These are phyloP conservation scores for Sclerotinia glacialis DNA, from an alignment of 2,329 filamentous ascomycete species.

Conservation along the genomic window DNA sequence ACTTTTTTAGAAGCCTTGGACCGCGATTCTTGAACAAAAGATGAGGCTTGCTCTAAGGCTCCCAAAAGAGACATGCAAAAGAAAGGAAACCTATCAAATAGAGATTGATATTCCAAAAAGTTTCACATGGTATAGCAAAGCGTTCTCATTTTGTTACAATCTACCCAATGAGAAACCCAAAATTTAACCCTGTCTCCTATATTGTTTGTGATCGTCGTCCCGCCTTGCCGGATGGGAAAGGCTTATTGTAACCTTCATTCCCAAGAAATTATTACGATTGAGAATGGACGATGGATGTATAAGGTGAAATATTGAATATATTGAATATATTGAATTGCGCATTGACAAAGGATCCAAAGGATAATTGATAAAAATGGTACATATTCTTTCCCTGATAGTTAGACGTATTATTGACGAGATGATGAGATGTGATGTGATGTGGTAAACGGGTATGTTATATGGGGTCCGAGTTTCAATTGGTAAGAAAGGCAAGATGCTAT, in stretches of 20 bases:
- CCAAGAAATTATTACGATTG: background rate
- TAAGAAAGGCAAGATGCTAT: background rate
- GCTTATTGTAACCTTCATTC: constrained; percentile 13
- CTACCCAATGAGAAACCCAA: background rate
- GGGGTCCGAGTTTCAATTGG: constrained; percentile 4
- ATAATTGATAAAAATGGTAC: constrained; percentile 7
- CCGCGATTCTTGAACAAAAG: background rate
- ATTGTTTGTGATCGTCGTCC: constrained; percentile 9
- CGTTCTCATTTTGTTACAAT: background rate
- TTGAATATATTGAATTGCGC: background rate
- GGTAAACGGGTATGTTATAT: background rate
- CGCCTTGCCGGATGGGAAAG: constrained; percentile 1
- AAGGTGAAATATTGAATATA: background rate
- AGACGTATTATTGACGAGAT: constrained; percentile 6
- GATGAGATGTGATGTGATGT: background rate
- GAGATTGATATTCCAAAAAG: background rate
- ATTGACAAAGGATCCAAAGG: background rate
- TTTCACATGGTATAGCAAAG: background rate
- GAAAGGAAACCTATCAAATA: background rate
- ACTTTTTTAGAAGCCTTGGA: background rate
- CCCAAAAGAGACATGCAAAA: background rate
- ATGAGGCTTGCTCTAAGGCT: background rate
- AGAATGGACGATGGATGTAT: background rate
- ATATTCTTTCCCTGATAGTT: background rate
- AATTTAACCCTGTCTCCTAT: background rate